These are phyloP conservation scores for Globisporangium cederbergense DNA, from an alignment of 352 stramenopile genomes.

Conservation along the genomic window DNA sequence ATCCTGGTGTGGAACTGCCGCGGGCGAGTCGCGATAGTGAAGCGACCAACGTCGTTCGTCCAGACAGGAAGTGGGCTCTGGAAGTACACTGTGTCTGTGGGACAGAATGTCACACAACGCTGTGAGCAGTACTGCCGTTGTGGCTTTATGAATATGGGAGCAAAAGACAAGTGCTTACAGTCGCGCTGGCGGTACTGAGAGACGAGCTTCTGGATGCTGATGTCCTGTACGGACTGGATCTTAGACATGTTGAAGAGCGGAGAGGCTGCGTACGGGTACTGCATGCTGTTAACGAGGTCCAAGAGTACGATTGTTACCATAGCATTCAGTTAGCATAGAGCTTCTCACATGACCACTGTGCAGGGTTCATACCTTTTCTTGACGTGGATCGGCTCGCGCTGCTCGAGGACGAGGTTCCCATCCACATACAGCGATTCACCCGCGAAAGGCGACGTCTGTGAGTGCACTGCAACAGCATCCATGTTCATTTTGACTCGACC, in stretches of 20 bases:
- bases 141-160: too few relatives aligned
- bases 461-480: slow-evolving; percentile 47
- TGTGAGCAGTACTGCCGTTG: neutral
- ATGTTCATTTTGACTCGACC: slow-evolving; percentile 57
- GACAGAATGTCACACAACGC: neutral
- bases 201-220: slow-evolving; percentile 34
- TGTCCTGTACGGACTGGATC: slow-evolving; percentile 31
- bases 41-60: slow-evolving; percentile 26
- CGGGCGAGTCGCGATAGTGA: neutral
- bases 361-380: slow-evolving; percentile 27
- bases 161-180: slow-evolving; percentile 26
- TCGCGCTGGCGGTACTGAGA: slow-evolving; percentile 39
- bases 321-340: neutral
- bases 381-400: slow-evolving; percentile 43
- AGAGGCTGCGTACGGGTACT: slow-evolving; percentile 31
- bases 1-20: slow-evolving; percentile 36
- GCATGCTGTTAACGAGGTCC: slow-evolving; percentile 20
- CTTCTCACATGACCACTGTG: neutral
- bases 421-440: slow-evolving; percentile 40
- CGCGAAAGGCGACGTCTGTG: slow-evolving; percentile 33
- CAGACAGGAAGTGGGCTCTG: slow-evolving; percentile 38
- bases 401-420: slow-evolving; percentile 56
- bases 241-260: slow-evolving; percentile 43
- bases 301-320: neutral
- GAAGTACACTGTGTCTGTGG: slow-evolving; percentile 35